These are phyloP conservation scores for Nannizziopsis barbatae DNA, from an alignment of 2,329 filamentous ascomycete species.

Conservation along the genomic window DNA sequence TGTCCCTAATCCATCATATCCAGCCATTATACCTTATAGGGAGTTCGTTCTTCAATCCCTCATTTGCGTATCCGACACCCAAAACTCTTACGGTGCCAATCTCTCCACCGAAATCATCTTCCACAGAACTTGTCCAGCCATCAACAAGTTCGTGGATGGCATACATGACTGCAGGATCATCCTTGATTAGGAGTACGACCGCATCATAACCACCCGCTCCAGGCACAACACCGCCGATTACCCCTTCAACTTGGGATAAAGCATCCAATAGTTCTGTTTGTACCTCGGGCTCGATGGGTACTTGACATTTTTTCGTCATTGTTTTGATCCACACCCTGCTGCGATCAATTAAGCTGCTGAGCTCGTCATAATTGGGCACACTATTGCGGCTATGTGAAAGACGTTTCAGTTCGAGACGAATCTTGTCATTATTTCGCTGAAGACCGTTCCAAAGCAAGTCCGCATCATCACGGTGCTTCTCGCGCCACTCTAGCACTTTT, in stretches of 20 bases:
- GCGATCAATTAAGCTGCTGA: constrained; percentile 42
- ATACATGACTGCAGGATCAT: constrained; percentile 54
- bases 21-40: constrained; percentile 19
- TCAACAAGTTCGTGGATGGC: constrained; percentile 52
- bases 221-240: constrained; percentile 83
- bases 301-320: constrained; percentile 63
- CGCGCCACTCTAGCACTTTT: constrained; percentile 72
- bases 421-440: constrained; percentile 59
- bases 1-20: constrained; percentile 13
- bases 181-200: constrained; percentile 64
- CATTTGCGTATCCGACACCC: constrained; percentile 37
- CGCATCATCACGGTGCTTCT: constrained; percentile 52
- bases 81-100: constrained; percentile 37
- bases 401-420: constrained; percentile 53
- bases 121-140: constrained; percentile 48
- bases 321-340: constrained; percentile 55
- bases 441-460: constrained; percentile 62
- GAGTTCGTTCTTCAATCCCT: constrained; percentile 34
- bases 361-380: constrained; percentile 39
- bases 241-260: constrained; percentile 58
- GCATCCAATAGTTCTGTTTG: constrained; percentile 80
- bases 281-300: constrained; percentile 77
- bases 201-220: constrained; percentile 93
- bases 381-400: constrained; percentile 37
- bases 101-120: constrained; percentile 36